These are phyloP conservation scores for Myxozyma vanderwaltii DNA, from an alignment of 805 yeast species.

Conservation along the genomic window DNA sequence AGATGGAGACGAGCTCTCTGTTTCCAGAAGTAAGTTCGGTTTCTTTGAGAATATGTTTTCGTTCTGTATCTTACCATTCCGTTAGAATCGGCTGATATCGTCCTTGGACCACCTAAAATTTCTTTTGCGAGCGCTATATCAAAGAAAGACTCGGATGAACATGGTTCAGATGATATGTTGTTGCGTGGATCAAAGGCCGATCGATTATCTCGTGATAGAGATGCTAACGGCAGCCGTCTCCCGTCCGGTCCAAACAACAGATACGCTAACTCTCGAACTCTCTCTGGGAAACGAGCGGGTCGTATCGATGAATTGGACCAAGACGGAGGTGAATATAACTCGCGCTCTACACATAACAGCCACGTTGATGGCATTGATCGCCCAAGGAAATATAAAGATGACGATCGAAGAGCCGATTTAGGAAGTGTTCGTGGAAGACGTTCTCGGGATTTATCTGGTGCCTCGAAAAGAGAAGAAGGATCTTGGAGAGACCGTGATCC, in stretches of 20 bases:
- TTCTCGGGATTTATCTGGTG: slow-evolving; percentile 1
- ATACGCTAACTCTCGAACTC: not conserved
- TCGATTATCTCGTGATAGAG: slow-evolving; percentile 2
- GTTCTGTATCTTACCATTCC: not conserved
- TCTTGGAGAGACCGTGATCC: slow-evolving; percentile 31
- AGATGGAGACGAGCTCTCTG: slow-evolving; percentile 1
- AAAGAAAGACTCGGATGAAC: slow-evolving; percentile 2
- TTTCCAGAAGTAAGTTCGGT: not conserved
- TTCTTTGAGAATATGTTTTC: too few relatives aligned
- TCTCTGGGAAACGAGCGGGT: not conserved
- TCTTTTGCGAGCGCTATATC: slow-evolving; percentile 17
- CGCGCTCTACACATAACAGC: not conserved
- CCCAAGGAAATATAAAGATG: slow-evolving; percentile 4
- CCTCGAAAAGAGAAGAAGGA: slow-evolving; percentile 20
- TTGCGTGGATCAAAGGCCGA: not conserved
- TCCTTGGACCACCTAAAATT: slow-evolving; percentile 32
- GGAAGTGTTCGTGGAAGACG: slow-evolving; percentile 13
- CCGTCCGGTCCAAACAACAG: not conserved
- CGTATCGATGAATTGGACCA: slow-evolving; percentile 7
- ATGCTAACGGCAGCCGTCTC: not conserved
- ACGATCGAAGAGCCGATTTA: not conserved
- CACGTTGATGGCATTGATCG: slow-evolving; percentile 4
- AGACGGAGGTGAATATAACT: slow-evolving; percentile 5
- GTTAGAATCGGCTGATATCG: slow-evolving; percentile 9
- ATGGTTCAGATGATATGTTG: not conserved